These are phyloP conservation scores for Stephanodiscus minutulus DNA, from an alignment of 108 stramenopile species.

Conservation along the genomic window DNA sequence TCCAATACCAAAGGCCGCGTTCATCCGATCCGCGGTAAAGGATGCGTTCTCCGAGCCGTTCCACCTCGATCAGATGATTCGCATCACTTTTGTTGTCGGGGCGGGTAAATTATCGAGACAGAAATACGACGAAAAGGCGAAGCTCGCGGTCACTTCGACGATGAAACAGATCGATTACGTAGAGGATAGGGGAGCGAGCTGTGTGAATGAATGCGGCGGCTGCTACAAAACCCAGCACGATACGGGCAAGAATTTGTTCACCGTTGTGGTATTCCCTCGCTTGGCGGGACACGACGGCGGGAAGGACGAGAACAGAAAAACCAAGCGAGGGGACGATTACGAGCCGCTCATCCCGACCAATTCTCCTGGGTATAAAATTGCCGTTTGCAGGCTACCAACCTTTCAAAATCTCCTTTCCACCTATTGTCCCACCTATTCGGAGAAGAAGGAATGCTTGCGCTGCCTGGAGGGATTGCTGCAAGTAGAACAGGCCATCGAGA, in stretches of 20 bases:
- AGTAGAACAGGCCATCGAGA: conserved; percentile 59
- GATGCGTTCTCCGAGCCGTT: conserved; percentile 69
- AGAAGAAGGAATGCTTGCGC: conserved; percentile 80
- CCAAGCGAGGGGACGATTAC: neutral
- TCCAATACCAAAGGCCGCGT: conserved; percentile 44
- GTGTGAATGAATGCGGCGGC: conserved; percentile 81
- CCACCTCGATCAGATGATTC: conserved; percentile 72
- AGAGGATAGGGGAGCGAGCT: conserved; percentile 90
- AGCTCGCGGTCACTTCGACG: conserved; percentile 75
- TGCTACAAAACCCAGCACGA: conserved; percentile 95
- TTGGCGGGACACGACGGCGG: conserved; percentile 26
- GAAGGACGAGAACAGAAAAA: conserved; percentile 21
- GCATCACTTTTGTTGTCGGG: conserved; percentile 87
- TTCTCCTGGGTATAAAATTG: conserved; percentile 77
- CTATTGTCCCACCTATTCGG: conserved; percentile 80
- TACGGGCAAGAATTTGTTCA: conserved; percentile 94
- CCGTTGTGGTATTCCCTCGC: conserved; percentile 91
- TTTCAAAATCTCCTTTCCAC: conserved; percentile 67
- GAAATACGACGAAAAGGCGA: conserved; percentile 89
- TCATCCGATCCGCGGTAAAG: conserved; percentile 56
- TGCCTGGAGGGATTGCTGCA: conserved; percentile 47
- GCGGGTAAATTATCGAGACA: conserved; percentile 86
- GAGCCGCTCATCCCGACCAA: conserved; percentile 54
- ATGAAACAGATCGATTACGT: conserved; percentile 81
- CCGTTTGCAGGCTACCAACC: conserved; percentile 57